Evolutionary conservation across 306 rosid genomes (phyloP).

Genomic region (Prunus mume): DNA sequence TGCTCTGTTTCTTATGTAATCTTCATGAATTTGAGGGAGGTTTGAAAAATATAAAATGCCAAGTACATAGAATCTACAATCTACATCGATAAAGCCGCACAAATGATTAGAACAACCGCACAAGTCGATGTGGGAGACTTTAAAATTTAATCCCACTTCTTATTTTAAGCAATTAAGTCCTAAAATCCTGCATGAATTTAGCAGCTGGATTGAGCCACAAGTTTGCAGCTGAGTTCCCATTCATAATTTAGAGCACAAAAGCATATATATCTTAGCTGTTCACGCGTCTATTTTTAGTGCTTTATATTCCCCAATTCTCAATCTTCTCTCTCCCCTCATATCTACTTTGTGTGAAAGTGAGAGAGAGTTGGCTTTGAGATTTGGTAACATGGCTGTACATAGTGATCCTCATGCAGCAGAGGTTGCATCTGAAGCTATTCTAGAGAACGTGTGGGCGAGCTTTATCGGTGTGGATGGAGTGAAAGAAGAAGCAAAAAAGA

Average conservation of each 20-base stretch:
- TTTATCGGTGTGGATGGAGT: slow-evolving; percentile 41
- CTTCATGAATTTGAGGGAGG: slow-evolving; percentile 34
- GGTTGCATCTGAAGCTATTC: slow-evolving; percentile 49
- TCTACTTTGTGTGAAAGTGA: slow-evolving; percentile 7
- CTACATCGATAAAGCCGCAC: slow-evolving; percentile 31
- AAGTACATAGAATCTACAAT: slow-evolving; percentile 44
- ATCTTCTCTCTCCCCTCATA: slow-evolving; percentile 18
- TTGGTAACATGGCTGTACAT: slow-evolving; percentile 41
- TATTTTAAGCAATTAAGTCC: slow-evolving; percentile 31
- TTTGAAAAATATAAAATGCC: slow-evolving; percentile 25
- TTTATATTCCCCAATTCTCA: slow-evolving; percentile 19
- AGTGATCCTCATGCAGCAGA: slow-evolving; percentile 12
- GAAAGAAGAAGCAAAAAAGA: slow-evolving; percentile 17
- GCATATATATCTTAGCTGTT: slow-evolving; percentile 45
- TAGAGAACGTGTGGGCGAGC: slow-evolving; percentile 89
- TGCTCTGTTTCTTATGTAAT: slow-evolving; percentile 38
- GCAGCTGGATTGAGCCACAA: slow-evolving; percentile 53
- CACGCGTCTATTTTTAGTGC: slow-evolving; percentile 22
- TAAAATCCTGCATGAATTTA: slow-evolving; percentile 40
- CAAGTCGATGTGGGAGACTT: slow-evolving; percentile 43
- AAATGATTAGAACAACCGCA: slow-evolving; percentile 58
- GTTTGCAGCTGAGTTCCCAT: slow-evolving; percentile 40
- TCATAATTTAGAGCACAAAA: slow-evolving; percentile 27
- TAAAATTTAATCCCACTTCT: slow-evolving; percentile 17
- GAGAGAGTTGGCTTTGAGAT: too few relatives aligned